Evolutionary conservation across 108 stramenopile genomes (phyloP).

Genomic region (Craspedostauros australis): DNA sequence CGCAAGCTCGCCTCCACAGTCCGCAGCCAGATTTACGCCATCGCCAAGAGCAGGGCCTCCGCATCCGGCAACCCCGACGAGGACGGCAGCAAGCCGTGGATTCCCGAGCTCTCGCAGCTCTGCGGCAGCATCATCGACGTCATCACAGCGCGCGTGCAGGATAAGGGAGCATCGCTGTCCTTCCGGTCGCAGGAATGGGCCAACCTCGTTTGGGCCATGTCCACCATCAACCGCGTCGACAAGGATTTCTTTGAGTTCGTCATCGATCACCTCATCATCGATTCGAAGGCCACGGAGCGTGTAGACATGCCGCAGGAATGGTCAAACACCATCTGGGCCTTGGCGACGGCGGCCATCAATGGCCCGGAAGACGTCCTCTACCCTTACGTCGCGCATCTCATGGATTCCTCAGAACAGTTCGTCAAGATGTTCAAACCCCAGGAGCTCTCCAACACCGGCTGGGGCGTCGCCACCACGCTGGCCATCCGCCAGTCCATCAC

Average conservation of each 20-base stretch:
- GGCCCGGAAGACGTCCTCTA: conserved; percentile 31
- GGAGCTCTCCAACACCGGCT: conserved; percentile 62
- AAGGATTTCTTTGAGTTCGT: conserved; percentile 35
- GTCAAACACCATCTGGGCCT: conserved; percentile 72
- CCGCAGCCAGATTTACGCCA: conserved; percentile 9
- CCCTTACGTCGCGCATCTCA: conserved; percentile 44
- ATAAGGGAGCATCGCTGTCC: not conserved
- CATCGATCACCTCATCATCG: conserved; percentile 30
- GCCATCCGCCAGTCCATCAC: too few relatives aligned
- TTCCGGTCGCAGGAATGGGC: conserved; percentile 62
- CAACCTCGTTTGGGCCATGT: conserved; percentile 55
- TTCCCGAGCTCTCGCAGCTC: conserved; percentile 57
- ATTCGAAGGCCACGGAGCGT: too few relatives aligned
- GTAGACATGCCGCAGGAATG: conserved; percentile 52
- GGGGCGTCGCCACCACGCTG: conserved; percentile 73
- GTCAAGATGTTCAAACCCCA: conserved; percentile 66
- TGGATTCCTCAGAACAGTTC: conserved; percentile 48
- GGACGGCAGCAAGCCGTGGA: conserved; percentile 41
- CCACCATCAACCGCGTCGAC: conserved; percentile 50
- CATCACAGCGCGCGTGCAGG: conserved; percentile 36
- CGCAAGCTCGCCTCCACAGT: conserved; percentile 7
- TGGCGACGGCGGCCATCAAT: conserved; percentile 59
- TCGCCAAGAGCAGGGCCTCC: conserved; percentile 31
- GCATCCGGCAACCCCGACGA: conserved; percentile 10
- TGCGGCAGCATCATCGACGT: conserved; percentile 56